These are phyloP conservation scores for Pseudocercospora cruenta DNA, from an alignment of 2,329 filamentous ascomycete genomes.

Conservation along the genomic window DNA sequence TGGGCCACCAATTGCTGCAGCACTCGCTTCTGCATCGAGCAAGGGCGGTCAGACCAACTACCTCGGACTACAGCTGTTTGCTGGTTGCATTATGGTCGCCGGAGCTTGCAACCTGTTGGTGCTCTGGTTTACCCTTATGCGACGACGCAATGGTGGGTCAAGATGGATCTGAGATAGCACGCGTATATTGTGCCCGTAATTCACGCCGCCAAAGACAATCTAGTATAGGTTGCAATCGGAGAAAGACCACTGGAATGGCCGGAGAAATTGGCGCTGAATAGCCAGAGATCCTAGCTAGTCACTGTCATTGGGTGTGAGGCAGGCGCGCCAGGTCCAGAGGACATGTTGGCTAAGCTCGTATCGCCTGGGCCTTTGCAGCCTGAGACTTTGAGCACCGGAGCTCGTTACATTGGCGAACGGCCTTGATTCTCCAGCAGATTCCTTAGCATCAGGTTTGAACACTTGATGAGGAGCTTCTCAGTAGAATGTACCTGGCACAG, in stretches of 20 bases:
- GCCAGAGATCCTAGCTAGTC: too few species aligned
- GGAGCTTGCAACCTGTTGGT: constrained; percentile 32
- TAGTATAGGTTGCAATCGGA: too few species aligned
- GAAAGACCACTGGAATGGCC: too few species aligned
- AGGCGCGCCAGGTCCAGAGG: too few species aligned
- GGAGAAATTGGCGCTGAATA: too few species aligned
- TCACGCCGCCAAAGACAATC: neutral
- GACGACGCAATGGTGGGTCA: constrained; percentile 27
- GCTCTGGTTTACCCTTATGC: constrained; percentile 34
- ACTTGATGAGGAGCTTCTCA: neutral
- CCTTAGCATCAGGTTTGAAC: neutral
- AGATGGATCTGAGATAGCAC: constrained; percentile 1
- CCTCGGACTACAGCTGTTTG: constrained; percentile 37
- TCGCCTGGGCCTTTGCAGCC: too few species aligned
- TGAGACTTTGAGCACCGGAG: too few species aligned
- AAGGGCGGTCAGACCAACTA: constrained; percentile 28
- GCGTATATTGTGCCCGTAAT: neutral
- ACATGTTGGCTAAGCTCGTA: too few species aligned
- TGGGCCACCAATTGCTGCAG: constrained; percentile 52
- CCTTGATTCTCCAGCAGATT: too few species aligned
- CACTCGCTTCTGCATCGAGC: constrained; percentile 35
- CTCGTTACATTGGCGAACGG: too few species aligned
- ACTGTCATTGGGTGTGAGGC: too few species aligned
- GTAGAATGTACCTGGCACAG: neutral
- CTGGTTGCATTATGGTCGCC: constrained; percentile 34